Evolutionary conservation across 1,284 basidiomycete genomes (phyloP).

Genomic region (Thelephora terrestris): DNA sequence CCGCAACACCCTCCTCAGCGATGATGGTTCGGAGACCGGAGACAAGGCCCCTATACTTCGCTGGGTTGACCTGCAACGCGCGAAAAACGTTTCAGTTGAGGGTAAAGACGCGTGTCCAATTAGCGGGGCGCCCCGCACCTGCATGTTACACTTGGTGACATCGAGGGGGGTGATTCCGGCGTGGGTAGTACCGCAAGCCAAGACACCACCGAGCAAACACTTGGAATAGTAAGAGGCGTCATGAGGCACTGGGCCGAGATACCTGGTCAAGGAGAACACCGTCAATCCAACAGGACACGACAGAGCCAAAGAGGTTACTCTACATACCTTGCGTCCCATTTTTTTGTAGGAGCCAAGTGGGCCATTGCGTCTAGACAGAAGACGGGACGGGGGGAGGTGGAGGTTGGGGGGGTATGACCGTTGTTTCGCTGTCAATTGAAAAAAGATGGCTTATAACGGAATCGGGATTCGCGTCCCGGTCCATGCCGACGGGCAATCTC

Average conservation of each 20-base stretch:
- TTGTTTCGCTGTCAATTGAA: slow-evolving; percentile 4
- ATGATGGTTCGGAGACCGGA: slow-evolving; percentile 68
- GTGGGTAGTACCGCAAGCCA: slow-evolving; percentile 92
- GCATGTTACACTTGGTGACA: slow-evolving; percentile 97
- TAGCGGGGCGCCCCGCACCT: slow-evolving; percentile 47
- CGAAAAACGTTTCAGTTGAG: background rate
- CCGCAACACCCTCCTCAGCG: slow-evolving; percentile 73
- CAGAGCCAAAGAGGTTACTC: slow-evolving; percentile 3
- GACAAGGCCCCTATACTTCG: slow-evolving; percentile 69
- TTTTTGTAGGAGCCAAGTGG: slow-evolving; percentile 29
- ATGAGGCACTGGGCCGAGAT: slow-evolving; percentile 63
- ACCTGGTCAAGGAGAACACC: slow-evolving; percentile 27
- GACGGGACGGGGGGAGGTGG: slow-evolving; percentile 2
- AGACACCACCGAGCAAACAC: slow-evolving; percentile 81
- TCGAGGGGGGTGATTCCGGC: slow-evolving; percentile 90
- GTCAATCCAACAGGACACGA: slow-evolving; percentile 1
- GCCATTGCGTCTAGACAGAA: slow-evolving; percentile 19
- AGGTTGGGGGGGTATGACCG: slow-evolving; percentile 9
- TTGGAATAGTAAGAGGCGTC: slow-evolving; percentile 67
- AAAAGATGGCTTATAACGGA: slow-evolving; percentile 9
- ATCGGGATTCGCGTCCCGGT: too few species aligned
- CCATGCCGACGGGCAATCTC: too few species aligned
- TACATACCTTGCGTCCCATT: slow-evolving; percentile 64
- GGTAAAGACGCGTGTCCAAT: slow-evolving; percentile 1
- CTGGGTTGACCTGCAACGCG: slow-evolving; percentile 55